These are phyloP conservation scores for Guillardia theta DNA, from an alignment of 78 protist species.

Conservation along the genomic window DNA sequence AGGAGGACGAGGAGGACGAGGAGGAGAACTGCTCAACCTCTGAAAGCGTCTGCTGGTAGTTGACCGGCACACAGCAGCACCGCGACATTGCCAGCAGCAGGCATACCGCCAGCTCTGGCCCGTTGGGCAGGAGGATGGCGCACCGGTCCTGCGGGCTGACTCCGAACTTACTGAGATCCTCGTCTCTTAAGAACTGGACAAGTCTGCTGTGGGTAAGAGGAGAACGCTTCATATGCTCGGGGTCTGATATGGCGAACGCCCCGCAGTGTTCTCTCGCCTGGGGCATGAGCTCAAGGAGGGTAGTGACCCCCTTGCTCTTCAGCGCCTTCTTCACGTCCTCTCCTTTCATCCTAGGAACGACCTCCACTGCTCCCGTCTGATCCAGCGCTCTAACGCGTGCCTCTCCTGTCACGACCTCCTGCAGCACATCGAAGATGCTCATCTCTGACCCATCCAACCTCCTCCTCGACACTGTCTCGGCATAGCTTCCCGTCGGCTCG, in stretches of 20 bases:
- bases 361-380: neutral
- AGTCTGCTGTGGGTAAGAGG: neutral
- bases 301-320: neutral
- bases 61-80: neutral
- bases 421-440: too few species aligned
- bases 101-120: neutral
- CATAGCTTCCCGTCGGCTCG: too few species aligned
- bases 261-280: neutral
- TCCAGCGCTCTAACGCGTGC: too few species aligned
- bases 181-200: neutral
- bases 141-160: neutral
- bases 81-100: neutral
- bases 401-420: too few species aligned
- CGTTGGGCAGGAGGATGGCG: neutral
- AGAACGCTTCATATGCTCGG: neutral
- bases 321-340: neutral
- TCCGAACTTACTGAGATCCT: neutral
- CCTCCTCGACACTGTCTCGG: too few species aligned
- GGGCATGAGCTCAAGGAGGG: neutral
- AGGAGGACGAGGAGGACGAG: neutral
- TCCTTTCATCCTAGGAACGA: neutral
- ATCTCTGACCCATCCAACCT: too few species aligned
- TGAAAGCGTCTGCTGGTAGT: neutral
- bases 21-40: neutral
- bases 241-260: neutral